Percentiles rank a stretch among this genome's conserved stretches.
These are phyloP conservation scores for Gossypium rotundifolium DNA, from an alignment of 345 rosid genomes.

Conservation along the genomic window DNA sequence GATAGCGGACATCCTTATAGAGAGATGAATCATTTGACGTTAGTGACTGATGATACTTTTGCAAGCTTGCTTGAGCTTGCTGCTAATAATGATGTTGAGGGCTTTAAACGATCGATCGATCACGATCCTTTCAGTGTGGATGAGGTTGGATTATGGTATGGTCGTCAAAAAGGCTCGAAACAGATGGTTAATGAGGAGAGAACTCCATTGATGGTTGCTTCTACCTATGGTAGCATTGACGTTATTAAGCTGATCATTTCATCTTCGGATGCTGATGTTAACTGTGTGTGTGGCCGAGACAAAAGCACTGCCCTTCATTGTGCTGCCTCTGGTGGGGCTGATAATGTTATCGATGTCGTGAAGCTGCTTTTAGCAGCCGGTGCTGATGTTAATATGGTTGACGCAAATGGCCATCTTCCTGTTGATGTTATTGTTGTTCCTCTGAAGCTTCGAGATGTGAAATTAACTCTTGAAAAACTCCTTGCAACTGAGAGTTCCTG, in stretches of 20 bases:
- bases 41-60: slow-evolving; percentile 76
- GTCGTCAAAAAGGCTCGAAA: slow-evolving; percentile 76
- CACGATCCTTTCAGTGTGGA: slow-evolving; percentile 57
- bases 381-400: slow-evolving; percentile 58
- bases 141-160: slow-evolving; percentile 86
- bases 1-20: slow-evolving; percentile 23
- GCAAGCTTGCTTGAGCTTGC: slow-evolving; percentile 93
- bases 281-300: slow-evolving; percentile 56
- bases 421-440: slow-evolving; percentile 79
- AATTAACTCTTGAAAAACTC: slow-evolving; percentile 56
- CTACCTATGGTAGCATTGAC: slow-evolving; percentile 83
- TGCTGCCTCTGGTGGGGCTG: slow-evolving; percentile 90
- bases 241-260: slow-evolving; percentile 68
- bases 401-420: slow-evolving; percentile 61
- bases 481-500: slow-evolving; percentile 52
- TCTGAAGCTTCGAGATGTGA: slow-evolving; percentile 55
- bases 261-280: slow-evolving; percentile 68
- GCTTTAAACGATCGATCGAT: slow-evolving; percentile 48
- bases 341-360: slow-evolving; percentile 65
- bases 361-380: slow-evolving; percentile 77
- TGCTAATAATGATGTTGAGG: slow-evolving; percentile 72
- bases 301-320: slow-evolving; percentile 86
- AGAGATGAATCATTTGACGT: slow-evolving; percentile 70
- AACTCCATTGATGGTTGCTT: slow-evolving; percentile 93
- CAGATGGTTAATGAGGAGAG: slow-evolving; percentile 75